Evolutionary conservation across 305 asterid species (phyloP).

Genomic region (Fraxinus xanthoxyloides): DNA sequence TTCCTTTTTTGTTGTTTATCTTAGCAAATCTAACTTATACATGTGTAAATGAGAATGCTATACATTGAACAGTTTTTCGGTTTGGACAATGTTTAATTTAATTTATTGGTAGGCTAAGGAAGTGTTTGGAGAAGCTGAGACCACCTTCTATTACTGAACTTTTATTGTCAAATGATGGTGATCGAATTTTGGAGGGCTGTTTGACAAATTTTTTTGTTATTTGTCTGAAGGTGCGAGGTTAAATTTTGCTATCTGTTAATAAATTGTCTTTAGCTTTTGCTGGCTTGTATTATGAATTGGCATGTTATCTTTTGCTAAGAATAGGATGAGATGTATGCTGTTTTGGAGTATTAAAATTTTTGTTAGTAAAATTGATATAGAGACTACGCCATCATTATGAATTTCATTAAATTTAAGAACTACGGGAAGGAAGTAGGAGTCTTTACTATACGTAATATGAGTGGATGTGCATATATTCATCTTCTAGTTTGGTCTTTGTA

Average conservation of each 20-base stretch:
- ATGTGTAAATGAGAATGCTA: not conserved
- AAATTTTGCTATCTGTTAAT: not conserved
- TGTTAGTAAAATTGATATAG: not conserved
- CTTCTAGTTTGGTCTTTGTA: not conserved
- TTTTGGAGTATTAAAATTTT: not conserved
- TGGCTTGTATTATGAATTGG: not conserved
- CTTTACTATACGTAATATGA: not conserved
- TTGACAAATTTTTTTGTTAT: conserved; percentile 78
- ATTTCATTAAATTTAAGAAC: not conserved
- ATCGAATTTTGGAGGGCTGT: conserved; percentile 83
- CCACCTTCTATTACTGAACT: conserved; percentile 84
- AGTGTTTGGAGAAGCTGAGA: conserved; percentile 78
- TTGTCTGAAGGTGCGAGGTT: conserved; percentile 54
- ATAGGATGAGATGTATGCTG: not conserved
- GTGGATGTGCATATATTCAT: not conserved
- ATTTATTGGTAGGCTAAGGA: conserved; percentile 61
- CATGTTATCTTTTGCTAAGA: not conserved
- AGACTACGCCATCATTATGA: not conserved
- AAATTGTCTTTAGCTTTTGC: not conserved
- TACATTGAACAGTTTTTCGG: conserved; percentile 5
- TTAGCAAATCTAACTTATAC: not conserved
- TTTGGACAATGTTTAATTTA: conserved; percentile 20
- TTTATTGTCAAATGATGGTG: conserved; percentile 74
- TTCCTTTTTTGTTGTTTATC: not conserved
- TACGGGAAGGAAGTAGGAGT: not conserved